A percentile compares a stretch with the other conserved stretches of the same genome.
Conservation (phyloP, 2,329 filamentous ascomycete genomes). For the Calonectria montana region DNA sequence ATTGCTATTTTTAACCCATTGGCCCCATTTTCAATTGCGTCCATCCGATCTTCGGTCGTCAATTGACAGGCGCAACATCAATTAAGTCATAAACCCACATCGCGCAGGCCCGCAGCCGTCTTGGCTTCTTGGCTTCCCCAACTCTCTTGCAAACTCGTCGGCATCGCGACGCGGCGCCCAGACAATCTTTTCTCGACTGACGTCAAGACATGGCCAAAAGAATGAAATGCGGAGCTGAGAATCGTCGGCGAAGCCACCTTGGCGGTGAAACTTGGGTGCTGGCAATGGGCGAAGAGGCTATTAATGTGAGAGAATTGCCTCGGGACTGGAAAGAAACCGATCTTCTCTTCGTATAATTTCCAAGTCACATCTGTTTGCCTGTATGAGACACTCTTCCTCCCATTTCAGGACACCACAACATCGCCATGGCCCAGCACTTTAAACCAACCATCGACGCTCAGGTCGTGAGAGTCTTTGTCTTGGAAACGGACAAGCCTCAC, state of each 20-base stretch:
- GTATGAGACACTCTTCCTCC: neutral
- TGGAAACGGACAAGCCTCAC: conserved; percentile 69
- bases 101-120: neutral
- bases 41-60: neutral
- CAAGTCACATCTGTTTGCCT: neutral
- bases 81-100: conserved; percentile 17
- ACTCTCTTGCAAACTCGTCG: neutral
- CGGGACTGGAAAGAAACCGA: neutral
- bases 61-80: neutral
- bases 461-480: conserved; percentile 58
- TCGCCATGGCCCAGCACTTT: conserved; percentile 40
- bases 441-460: conserved; percentile 39
- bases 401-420: neutral
- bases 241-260: neutral
- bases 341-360: too few species aligned
- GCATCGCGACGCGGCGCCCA: neutral
- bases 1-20: too few species aligned
- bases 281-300: neutral
- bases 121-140: conserved; percentile 4
- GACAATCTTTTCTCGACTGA: neutral
- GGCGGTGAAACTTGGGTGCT: neutral
- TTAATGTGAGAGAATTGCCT: neutral
- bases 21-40: neutral
- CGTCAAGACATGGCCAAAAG: neutral
- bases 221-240: neutral